Conservation (phyloP, 352 stramenopile species). For the Phytophthora pseudosyringae region DNA sequence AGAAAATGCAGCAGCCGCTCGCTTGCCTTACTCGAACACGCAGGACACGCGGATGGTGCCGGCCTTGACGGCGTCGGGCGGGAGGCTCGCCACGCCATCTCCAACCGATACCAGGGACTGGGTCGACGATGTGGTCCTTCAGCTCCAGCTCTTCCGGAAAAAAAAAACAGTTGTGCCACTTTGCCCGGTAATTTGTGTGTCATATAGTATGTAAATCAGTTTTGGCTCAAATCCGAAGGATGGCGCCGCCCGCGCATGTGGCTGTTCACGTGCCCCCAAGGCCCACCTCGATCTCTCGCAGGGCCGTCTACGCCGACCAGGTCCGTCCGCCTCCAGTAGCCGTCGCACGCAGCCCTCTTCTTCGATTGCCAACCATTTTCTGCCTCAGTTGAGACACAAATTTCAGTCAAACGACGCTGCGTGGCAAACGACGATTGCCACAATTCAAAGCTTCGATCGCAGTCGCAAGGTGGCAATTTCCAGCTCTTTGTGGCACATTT, state of each 20-base stretch:
- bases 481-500: background rate
- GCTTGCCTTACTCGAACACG: constrained; percentile 51
- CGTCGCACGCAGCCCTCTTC: too few relatives aligned
- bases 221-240: too few relatives aligned
- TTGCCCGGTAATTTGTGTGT: too few relatives aligned
- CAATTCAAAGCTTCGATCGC: constrained; percentile 45
- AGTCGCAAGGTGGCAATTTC: constrained; percentile 33
- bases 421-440: constrained; percentile 44
- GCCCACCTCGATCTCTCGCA: constrained; percentile 10
- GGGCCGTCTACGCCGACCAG: constrained; percentile 22
- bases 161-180: too few relatives aligned
- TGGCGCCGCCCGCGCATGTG: too few relatives aligned
- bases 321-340: constrained; percentile 8
- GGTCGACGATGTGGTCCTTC: constrained; percentile 43
- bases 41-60: constrained; percentile 53
- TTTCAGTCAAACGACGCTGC: constrained; percentile 34
- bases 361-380: background rate
- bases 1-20: too few relatives aligned
- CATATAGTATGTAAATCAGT: too few relatives aligned
- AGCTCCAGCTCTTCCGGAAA: constrained; percentile 42
- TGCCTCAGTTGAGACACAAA: constrained; percentile 18
- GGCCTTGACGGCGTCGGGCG: constrained; percentile 43
- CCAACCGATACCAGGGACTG: constrained; percentile 28
- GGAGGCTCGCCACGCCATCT: constrained; percentile 33
- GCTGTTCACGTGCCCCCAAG: constrained; percentile 1